phyloP scores from a whole-genome alignment of 768 basidiomycete genomes.

The Leucogyrophana mollusca region DNA sequence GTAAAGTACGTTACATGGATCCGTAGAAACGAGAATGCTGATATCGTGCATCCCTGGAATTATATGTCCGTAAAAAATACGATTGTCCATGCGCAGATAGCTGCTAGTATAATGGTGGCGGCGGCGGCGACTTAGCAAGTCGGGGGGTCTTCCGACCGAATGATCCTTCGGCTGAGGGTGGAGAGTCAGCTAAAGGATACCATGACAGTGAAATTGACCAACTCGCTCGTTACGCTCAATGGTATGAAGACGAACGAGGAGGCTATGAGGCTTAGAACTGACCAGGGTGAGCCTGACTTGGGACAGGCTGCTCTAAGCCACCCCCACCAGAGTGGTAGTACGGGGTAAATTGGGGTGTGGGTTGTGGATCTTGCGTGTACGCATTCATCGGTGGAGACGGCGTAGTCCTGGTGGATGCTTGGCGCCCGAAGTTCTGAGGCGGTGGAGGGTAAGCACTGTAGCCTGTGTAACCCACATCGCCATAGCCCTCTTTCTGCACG shows the following conservation, averaged over 20 bases:
- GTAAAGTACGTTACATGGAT: no score
- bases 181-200: slow-evolving; percentile 1
- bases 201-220: not conserved
- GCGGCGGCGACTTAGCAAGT: slow-evolving; percentile 16
- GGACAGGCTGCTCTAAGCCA: slow-evolving; percentile 35
- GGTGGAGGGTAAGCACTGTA: slow-evolving; percentile 33
- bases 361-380: slow-evolving; percentile 38
- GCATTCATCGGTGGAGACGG: slow-evolving; percentile 25
- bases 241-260: not conserved
- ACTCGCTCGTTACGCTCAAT: slow-evolving; percentile 2
- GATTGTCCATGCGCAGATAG: no score
- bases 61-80: no score
- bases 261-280: slow-evolving; percentile 26
- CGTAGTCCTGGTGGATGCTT: slow-evolving; percentile 14
- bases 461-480: slow-evolving; percentile 25
- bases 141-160: slow-evolving; percentile 44
- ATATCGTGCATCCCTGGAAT: no score
- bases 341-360: slow-evolving; percentile 38
- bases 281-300: slow-evolving; percentile 47
- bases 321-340: slow-evolving; percentile 24
- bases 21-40: no score
- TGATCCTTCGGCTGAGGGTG: slow-evolving; percentile 38
- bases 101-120: slow-evolving; percentile 13
- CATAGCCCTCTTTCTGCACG: slow-evolving; percentile 43
- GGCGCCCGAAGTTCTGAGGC: slow-evolving; percentile 19